Percentiles rank a stretch among this genome's conserved stretches.
phyloP scores from a whole-genome alignment of 768 basidiomycete genomes.

The Hebeloma cylindrosporum region DNA sequence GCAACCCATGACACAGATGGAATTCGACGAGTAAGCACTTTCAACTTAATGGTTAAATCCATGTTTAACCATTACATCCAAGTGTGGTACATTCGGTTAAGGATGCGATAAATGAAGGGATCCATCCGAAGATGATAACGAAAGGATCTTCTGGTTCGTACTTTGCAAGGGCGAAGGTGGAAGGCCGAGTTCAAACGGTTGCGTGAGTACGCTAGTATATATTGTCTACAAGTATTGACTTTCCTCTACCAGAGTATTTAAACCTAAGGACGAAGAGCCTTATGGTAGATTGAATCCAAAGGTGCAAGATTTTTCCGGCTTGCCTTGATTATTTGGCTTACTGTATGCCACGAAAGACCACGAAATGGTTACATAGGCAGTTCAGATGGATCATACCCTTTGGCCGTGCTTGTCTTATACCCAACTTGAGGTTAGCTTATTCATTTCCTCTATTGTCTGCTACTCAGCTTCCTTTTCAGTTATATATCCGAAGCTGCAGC shows the following conservation, averaged over 20 bases:
- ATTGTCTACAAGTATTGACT: background rate
- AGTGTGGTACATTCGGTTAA: conserved; percentile 67
- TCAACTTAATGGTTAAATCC: conserved; percentile 3
- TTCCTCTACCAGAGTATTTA: conserved; percentile 65
- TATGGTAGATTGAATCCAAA: conserved; percentile 89
- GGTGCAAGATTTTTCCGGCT: conserved; percentile 32
- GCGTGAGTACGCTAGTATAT: conserved; percentile 50
- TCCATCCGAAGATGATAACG: conserved; percentile 88
- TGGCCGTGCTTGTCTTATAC: conserved; percentile 85
- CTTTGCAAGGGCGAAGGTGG: conserved; percentile 83
- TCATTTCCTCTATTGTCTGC: background rate
- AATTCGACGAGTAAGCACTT: conserved; percentile 64
- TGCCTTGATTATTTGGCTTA: conserved; percentile 1
- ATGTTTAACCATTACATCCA: background rate
- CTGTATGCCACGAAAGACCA: conserved; percentile 51
- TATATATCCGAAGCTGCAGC: conserved; percentile 91
- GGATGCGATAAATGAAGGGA: conserved; percentile 68
- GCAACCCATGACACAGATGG: conserved; percentile 68
- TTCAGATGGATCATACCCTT: conserved; percentile 90
- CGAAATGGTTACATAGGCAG: conserved; percentile 88
- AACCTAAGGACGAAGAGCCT: conserved; percentile 89
- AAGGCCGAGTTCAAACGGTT: conserved; percentile 74
- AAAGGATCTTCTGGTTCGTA: conserved; percentile 92
- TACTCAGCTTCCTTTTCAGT: conserved; percentile 36
- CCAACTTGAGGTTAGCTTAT: conserved; percentile 69